A percentile compares a stretch with the other conserved stretches of the same genome.
Conservation (phyloP, 805 yeast species). For the Metschnikowia borealis region DNA sequence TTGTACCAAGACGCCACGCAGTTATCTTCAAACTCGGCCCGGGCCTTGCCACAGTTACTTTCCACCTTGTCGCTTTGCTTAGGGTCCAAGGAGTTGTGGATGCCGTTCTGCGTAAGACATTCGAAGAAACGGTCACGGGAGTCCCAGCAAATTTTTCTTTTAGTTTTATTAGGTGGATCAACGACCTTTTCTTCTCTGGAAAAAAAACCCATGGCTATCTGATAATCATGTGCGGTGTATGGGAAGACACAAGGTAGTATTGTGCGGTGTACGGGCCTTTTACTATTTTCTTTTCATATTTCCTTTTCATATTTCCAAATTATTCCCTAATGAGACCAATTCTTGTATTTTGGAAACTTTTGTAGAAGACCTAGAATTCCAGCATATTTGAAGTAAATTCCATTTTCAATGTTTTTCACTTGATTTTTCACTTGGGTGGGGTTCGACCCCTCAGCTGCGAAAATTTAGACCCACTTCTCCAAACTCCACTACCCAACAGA, state of each 20-base stretch:
- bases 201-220: constrained; percentile 48
- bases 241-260: background rate
- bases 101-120: constrained; percentile 66
- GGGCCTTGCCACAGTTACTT: constrained; percentile 53
- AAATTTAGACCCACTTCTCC: too few relatives aligned
- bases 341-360: background rate
- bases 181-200: constrained; percentile 31
- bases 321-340: background rate
- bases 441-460: too few relatives aligned
- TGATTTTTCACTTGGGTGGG: background rate
- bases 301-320: background rate
- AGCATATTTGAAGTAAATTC: background rate
- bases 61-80: constrained; percentile 45
- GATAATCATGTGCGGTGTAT: background rate
- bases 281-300: too few relatives aligned
- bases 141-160: constrained; percentile 84
- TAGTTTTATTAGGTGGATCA: constrained; percentile 56
- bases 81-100: constrained; percentile 67
- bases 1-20: constrained; percentile 86
- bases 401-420: background rate
- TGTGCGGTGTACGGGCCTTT: constrained; percentile 6
- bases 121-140: constrained; percentile 73
- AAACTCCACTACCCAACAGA: background rate
- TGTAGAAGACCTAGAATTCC: background rate
- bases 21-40: constrained; percentile 58